Base-by-base conservation (phyloP, 1,284 basidiomycete genomes). In the Malassezia psittaci region DNA sequence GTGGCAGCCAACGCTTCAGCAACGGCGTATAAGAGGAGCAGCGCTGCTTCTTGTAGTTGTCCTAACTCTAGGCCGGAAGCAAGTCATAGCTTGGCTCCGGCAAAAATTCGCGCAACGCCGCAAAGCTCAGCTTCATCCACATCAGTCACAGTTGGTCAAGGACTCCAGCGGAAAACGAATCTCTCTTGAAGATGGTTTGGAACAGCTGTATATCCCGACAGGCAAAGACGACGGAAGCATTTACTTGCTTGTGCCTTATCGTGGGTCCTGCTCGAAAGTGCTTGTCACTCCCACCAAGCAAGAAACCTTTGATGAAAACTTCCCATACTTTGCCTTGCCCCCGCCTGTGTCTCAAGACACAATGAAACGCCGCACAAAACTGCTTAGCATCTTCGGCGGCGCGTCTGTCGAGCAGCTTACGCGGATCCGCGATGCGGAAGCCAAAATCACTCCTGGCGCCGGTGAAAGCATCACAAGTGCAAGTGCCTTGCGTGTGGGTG, bases 401-500 rank as follows among this genome's bases (percentile, higher is more conserved):
- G 43, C 66, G 12, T 60, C 66, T 6, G 37, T 48, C n/a, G 51
- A 57, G 33, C 54, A 59, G 40, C 12, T 60, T 43, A 42, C 60
- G 11, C 41, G 43, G 19, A 40, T 51, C 43, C 38, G 48, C 24
- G 48, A 65, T 33, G 61, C 61, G 42, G 67, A 71, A 59, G 64
- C 64, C 37, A 66, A 48, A 45, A 41, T 52, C 11, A 29, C 51
- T 10, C 55, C 55, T 1, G 39, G 19, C 9, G 44, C 55, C n/a
- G 55, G 55, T 15, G 55, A 57, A 37, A 57, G 50, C 36, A 35
- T 57, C 38, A 47, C 55, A 21, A 52, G 50, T 41, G 72, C 72
- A 18, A 71, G 63, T 42, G 70, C 68, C 1, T 67, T 67, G 32
- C 70, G 69, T 44, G 72, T 74, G 32, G 69, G 70, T 33, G 84